Evolutionary conservation across 495 filamentous ascomycete genomes (phyloP).

Genomic region (Podospora bellae-mahoneyi): DNA sequence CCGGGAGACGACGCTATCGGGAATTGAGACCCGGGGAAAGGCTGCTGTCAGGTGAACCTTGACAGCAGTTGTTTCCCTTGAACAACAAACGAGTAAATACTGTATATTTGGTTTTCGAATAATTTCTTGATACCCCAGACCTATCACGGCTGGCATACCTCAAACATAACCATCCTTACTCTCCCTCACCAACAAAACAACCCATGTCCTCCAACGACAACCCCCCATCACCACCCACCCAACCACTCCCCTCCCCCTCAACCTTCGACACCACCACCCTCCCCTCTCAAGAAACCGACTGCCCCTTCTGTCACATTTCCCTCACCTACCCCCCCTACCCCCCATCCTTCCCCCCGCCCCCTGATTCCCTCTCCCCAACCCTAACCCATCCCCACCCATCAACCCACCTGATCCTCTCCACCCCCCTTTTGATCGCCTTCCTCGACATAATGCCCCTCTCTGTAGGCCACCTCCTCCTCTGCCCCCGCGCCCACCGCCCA

Average conservation of each 20-base stretch:
- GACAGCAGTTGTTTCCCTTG: not conserved
- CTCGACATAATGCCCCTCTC: slow-evolving; percentile 86
- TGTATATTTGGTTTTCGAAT: not conserved
- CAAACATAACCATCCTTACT: too few species aligned
- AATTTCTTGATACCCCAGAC: not conserved
- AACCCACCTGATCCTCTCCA: slow-evolving; percentile 70
- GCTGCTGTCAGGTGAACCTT: not conserved
- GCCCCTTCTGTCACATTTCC: slow-evolving; percentile 68
- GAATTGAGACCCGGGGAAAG: not conserved
- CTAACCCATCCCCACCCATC: slow-evolving; percentile 37
- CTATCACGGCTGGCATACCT: too few species aligned
- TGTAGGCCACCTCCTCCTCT: slow-evolving; percentile 72
- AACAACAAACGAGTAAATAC: not conserved
- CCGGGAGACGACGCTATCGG: not conserved
- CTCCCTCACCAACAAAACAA: not conserved
- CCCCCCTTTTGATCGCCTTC: slow-evolving; percentile 71
- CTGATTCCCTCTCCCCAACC: slow-evolving; percentile 28
- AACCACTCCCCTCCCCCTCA: slow-evolving; percentile 3
- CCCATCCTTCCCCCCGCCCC: slow-evolving; percentile 34
- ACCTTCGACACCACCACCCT: slow-evolving; percentile 15
- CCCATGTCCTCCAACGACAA: not conserved
- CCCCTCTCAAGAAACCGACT: slow-evolving; percentile 30
- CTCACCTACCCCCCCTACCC: slow-evolving; percentile 43
- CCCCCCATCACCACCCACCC: too few species aligned
- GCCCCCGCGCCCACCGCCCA: slow-evolving; percentile 64